These are phyloP conservation scores for Ichthyophonus hoferi DNA, from an alignment of 208 protist genomes.

Conservation along the genomic window DNA sequence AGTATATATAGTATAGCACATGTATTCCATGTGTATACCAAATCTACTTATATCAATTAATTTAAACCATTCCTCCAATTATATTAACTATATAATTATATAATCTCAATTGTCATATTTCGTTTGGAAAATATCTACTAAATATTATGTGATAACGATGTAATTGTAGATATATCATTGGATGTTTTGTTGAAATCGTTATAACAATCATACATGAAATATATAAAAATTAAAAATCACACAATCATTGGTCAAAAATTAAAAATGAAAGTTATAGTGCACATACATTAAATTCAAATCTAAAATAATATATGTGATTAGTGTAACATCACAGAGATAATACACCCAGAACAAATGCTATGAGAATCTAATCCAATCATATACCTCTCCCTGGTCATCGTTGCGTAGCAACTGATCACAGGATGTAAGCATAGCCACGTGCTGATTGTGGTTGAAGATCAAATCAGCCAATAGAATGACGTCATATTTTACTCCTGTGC, in stretches of 20 bases:
- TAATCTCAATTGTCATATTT: not conserved
- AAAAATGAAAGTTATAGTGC: not conserved
- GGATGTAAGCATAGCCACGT: not conserved
- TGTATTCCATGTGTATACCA: not conserved
- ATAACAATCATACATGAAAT: not conserved
- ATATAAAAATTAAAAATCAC: not conserved
- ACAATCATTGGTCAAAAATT: not conserved
- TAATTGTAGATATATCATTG: no score
- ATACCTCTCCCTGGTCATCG: not conserved
- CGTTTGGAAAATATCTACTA: not conserved
- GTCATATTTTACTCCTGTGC: not conserved
- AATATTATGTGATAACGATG: no score
- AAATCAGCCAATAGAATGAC: constrained; percentile 22
- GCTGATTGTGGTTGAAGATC: constrained; percentile 37
- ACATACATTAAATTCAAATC: not conserved
- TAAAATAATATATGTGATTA: not conserved
- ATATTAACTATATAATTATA: not conserved
- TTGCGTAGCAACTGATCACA: not conserved
- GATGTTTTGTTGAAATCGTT: no score
- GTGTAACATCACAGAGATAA: no score
- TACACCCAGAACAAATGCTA: no score
- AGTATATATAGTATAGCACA: not conserved
- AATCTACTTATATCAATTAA: not conserved
- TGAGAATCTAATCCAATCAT: no score
- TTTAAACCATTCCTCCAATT: not conserved